Base-by-base conservation (phyloP, 1,284 basidiomycete genomes). In the Ceratobasidium sp. region DNA sequence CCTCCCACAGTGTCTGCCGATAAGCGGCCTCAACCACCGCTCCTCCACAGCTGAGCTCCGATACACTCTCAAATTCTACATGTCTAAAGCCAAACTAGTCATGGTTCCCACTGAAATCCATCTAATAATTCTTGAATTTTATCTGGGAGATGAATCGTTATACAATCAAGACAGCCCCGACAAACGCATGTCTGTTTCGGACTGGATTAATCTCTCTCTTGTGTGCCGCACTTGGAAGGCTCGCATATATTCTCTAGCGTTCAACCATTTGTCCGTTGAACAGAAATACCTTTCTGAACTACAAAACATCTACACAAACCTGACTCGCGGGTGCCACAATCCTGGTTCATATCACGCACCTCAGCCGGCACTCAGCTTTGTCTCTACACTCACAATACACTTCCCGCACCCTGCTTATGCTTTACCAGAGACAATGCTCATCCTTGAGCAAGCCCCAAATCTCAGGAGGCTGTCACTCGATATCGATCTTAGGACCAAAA, bases 121-220 rank as follows among this genome's bases (percentile, higher is more conserved):
- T 27, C 22, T 43, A 14, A 41, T 27, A 22, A 46, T 62, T 19
- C 59, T 62, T 19, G 39, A 43, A 46, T 62, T 19, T 27, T 39
- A n/a, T 27, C 59, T 62, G 22, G 39, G 22, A 43, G 59, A 62
- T 27, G 13, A 62, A 14, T 43, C 39, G 11, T 19, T 59, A 31
- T 62, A 62, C 19, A 27, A 43, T 1, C 22, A 62, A 11, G 39
- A 8, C 22, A 11, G 8, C 0, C 19, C 39, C 31, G n/a, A n/a
- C 22, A 29, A 43, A 27, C 22, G 22, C 27, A 11, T 62, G 39
- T 43, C 37, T 43, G 22, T 62, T 29, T 37, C 39, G 27, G 39
- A 24, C 22, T 62, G 59, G 59, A 43, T 62, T 19, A 11, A n/a
- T n/a, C 31, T 62, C 59, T 62, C 59, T 27, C 59, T 62, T 62